phyloP scores from a whole-genome alignment of 148 eudicot genomes.

The Dysphania ambrosioides region DNA sequence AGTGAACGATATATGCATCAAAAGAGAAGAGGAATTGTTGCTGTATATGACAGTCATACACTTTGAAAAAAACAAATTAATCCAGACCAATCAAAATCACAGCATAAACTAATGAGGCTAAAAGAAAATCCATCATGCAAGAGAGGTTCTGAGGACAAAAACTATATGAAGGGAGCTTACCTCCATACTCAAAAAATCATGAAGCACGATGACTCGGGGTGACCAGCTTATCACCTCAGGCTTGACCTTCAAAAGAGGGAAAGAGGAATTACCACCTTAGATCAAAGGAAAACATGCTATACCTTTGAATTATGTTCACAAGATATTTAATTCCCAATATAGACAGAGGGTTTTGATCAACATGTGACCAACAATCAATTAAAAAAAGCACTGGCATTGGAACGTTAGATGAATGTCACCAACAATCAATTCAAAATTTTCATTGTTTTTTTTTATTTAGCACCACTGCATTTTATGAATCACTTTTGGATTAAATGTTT shows the following conservation, averaged over 20 bases:
- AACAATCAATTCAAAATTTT: background rate
- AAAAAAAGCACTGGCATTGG: no score
- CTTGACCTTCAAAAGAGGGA: conserved; percentile 50
- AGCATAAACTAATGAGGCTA: background rate
- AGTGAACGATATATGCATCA: background rate
- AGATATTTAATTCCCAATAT: background rate
- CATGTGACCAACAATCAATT: background rate
- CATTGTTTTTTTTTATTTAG: background rate
- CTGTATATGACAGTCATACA: background rate
- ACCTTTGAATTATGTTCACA: background rate
- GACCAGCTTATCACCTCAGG: conserved; percentile 87
- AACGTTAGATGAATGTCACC: background rate
- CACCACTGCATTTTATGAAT: background rate
- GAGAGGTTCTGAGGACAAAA: background rate
- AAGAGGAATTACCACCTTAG: conserved; percentile 4
- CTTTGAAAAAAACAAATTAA: background rate
- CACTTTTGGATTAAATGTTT: no score
- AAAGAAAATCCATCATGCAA: background rate
- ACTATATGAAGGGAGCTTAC: conserved; percentile 28
- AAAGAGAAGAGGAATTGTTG: background rate
- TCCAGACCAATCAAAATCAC: background rate
- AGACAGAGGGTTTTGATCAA: background rate
- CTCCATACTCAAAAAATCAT: conserved; percentile 77
- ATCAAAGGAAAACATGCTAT: background rate
- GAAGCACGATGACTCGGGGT: conserved; percentile 72